These are phyloP conservation scores for Calocera viscosa DNA, from an alignment of 768 basidiomycete species.

Conservation along the genomic window DNA sequence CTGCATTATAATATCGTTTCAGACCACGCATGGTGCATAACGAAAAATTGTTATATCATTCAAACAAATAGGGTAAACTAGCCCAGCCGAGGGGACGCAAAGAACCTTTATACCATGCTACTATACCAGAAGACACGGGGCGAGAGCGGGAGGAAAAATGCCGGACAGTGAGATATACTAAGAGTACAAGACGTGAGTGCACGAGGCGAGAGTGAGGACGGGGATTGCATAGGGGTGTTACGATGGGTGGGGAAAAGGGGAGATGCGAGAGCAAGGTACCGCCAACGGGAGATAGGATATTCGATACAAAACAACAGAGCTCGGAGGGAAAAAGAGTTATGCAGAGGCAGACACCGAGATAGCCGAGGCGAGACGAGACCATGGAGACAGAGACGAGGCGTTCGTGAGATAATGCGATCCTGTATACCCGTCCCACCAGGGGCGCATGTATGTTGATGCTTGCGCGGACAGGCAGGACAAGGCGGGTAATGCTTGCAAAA, in stretches of 20 bases:
- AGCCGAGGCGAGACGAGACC: not conserved
- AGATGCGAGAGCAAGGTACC: not conserved
- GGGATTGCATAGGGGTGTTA: slow-evolving; percentile 1
- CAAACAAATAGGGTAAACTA: slow-evolving; percentile 8
- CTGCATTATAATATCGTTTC: not conserved
- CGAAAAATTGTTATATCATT: not conserved
- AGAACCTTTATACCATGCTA: slow-evolving; percentile 9
- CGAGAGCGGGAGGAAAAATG: not conserved
- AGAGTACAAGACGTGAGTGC: not conserved
- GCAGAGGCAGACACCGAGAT: slow-evolving; percentile 1
- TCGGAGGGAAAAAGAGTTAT: not conserved
- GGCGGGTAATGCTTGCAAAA: slow-evolving; percentile 2
- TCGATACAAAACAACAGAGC: slow-evolving; percentile 8
- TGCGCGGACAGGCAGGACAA: not conserved
- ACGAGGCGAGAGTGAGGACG: not conserved
- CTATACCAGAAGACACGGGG: slow-evolving; percentile 9
- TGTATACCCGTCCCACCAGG: not conserved
- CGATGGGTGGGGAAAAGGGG: not conserved
- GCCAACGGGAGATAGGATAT: slow-evolving; percentile 3
- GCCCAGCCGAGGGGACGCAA: slow-evolving; percentile 1
- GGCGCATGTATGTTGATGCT: not conserved
- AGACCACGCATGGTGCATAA: not conserved
- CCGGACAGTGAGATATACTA: slow-evolving; percentile 7
- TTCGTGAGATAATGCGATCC: slow-evolving; percentile 5
- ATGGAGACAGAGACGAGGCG: not conserved